Evolutionary conservation across 2,329 filamentous ascomycete species (phyloP).

Genomic region (Balansia obtecta): DNA sequence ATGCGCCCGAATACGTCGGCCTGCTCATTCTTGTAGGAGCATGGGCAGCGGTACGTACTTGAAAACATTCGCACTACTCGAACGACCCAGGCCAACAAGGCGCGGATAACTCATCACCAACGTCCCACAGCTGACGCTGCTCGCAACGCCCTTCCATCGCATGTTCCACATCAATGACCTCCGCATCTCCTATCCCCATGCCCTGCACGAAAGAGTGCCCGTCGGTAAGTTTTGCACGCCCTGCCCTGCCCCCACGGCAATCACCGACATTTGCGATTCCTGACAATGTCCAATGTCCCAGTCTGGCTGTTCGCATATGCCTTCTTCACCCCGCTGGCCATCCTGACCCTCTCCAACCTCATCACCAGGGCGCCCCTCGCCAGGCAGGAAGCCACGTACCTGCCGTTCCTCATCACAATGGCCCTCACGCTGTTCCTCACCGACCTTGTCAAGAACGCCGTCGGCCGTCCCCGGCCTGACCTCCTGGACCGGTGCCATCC

Average conservation of each 20-base stretch:
- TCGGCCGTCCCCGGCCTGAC: slow-evolving; percentile 58
- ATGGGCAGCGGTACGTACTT: slow-evolving; percentile 4
- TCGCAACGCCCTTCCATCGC: slow-evolving; percentile 76
- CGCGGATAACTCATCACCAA: background rate
- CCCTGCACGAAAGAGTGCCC: slow-evolving; percentile 69
- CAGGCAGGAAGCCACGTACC: slow-evolving; percentile 74
- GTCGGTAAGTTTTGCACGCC: slow-evolving; percentile 41
- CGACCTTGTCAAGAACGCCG: slow-evolving; percentile 80
- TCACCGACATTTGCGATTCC: background rate
- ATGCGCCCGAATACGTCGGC: slow-evolving; percentile 7
- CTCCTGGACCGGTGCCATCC: slow-evolving; percentile 70
- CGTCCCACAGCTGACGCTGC: slow-evolving; percentile 15
- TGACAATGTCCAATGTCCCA: too few relatives aligned
- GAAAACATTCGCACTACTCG: too few relatives aligned
- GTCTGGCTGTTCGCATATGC: slow-evolving; percentile 71
- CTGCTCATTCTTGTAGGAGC: slow-evolving; percentile 3
- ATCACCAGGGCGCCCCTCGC: slow-evolving; percentile 51
- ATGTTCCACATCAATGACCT: slow-evolving; percentile 86
- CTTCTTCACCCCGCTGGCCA: slow-evolving; percentile 53
- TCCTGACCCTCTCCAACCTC: slow-evolving; percentile 55
- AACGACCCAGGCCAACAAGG: too few relatives aligned
- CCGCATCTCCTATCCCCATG: slow-evolving; percentile 75
- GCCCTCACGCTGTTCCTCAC: slow-evolving; percentile 73
- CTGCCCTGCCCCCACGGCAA: background rate
- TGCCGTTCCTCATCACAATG: slow-evolving; percentile 68